These are phyloP conservation scores for Acidiella bohemica DNA, from an alignment of 495 filamentous ascomycete genomes.

Conservation along the genomic window DNA sequence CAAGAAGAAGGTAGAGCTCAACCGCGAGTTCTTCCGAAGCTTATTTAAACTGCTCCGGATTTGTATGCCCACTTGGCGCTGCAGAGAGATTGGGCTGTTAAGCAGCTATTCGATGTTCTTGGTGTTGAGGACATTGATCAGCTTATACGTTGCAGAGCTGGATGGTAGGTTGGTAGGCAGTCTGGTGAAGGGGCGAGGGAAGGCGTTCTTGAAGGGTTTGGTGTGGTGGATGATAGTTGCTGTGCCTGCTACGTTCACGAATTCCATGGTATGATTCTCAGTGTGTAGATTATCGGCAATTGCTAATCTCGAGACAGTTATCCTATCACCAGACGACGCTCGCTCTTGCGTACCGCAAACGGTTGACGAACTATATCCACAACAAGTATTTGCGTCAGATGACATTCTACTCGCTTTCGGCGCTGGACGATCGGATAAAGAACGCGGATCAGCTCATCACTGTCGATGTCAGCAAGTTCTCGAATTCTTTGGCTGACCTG, in stretches of 20 bases:
- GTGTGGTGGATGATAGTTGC: constrained; percentile 99
- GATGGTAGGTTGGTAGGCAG: constrained; percentile 85
- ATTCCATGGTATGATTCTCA: constrained; percentile 76
- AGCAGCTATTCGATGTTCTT: constrained; percentile 72
- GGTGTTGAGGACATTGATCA: constrained; percentile 76
- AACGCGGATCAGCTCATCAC: constrained; percentile 97
- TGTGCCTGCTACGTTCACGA: constrained; percentile 94
- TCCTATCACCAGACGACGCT: constrained; percentile 95
- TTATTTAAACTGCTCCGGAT: constrained; percentile 68
- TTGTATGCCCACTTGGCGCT: constrained; percentile 76
- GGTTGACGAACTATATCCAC: constrained; percentile 84
- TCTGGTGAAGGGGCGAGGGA: constrained; percentile 79
- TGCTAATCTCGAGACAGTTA: constrained; percentile 28
- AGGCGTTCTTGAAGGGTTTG: constrained; percentile 75
- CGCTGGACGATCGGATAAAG: constrained; percentile 93
- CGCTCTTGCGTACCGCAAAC: constrained; percentile 77
- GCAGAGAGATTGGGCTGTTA: constrained; percentile 74
- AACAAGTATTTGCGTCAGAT: constrained; percentile 85
- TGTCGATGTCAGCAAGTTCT: constrained; percentile 90
- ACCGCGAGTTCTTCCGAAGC: constrained; percentile 87
- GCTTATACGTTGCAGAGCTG: constrained; percentile 89
- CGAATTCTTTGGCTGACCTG: constrained; percentile 83
- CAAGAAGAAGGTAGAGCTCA: constrained; percentile 75
- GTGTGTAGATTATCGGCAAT: constrained; percentile 30
- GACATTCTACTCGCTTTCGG: constrained; percentile 94